Evolutionary conservation across 1,139 yeast species (phyloP), one percentile per base, ranked within the genome.

Genomic region (Candida tropicalis): DNA sequence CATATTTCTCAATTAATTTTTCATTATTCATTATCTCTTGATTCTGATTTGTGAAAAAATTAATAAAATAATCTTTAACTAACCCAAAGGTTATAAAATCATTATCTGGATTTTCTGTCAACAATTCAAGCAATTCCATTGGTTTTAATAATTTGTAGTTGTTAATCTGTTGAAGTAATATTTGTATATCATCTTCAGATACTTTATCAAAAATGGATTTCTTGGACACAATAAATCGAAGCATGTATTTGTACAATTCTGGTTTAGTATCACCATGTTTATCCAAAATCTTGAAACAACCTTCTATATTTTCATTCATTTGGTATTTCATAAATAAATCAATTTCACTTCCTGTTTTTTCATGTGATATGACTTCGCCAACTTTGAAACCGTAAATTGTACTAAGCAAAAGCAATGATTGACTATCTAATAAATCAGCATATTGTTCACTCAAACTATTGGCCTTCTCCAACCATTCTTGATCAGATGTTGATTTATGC

Each of bases 21-120:
- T 73, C 70, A 59, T 89, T 90, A 48, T 84, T 84, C 26, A 70
- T 70, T 33, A 87, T 85, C 47, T 87, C 96, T 40, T 71, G 72
- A 44, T 79, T 77, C 53, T 86, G 87, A 4, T 68, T 63, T 40
- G 79, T 76, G 40, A 91, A 75, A 49, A 80, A 76, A 13, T 81
- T 82, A 10, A 87, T 68, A 35, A 95, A 66, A 48, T 84, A 83
- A 22, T 83, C 83, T 57, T 85, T 84, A 27, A 93, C 75, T 13
- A 87, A 63, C 0, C 95, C 96, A 35, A 89, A 75, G 0, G 88
- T 82, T 0, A 91, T 81, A 34, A 79, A 83, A 6, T 81, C 82
- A 39, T 81, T 81, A 10, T 45, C 45, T 3, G 43, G 45, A n/a
- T 43, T 42, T 20, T 57, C 58, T 8, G 58, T 55, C 38, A 93